These are phyloP conservation scores for Fusarium brevicatenulatum DNA, from an alignment of 2,329 filamentous ascomycete species.

Conservation along the genomic window DNA sequence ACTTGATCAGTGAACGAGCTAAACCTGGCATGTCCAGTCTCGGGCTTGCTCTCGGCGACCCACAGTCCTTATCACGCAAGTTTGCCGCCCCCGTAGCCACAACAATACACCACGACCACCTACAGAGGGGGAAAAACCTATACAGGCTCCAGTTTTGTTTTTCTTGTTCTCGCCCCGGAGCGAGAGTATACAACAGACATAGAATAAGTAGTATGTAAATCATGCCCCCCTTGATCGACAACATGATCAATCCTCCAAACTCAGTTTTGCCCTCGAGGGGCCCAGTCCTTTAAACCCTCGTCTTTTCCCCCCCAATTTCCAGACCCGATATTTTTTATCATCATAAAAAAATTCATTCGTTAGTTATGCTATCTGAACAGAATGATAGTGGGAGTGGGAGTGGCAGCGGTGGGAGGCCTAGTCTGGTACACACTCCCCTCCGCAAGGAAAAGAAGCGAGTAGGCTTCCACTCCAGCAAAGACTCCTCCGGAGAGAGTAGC, in stretches of 20 bases:
- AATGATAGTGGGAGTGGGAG: slow-evolving; percentile 47
- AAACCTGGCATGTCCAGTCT: slow-evolving; percentile 36
- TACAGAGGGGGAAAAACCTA: slow-evolving; percentile 4
- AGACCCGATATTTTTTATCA: slow-evolving; percentile 10
- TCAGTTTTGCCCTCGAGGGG: slow-evolving; percentile 31
- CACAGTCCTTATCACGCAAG: slow-evolving; percentile 44
- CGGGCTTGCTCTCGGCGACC: slow-evolving; percentile 47
- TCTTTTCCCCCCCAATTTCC: not conserved
- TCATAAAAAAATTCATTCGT: not conserved
- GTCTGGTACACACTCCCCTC: slow-evolving; percentile 46
- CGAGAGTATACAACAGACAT: slow-evolving; percentile 3
- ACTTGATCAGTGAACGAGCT: not conserved
- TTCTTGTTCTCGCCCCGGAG: slow-evolving; percentile 38
- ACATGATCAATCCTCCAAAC: slow-evolving; percentile 36
- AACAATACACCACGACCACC: not conserved
- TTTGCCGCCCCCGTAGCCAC: slow-evolving; percentile 31
- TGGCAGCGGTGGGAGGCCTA: slow-evolving; percentile 42
- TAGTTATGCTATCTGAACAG: slow-evolving; percentile 36
- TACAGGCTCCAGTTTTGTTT: slow-evolving; percentile 44
- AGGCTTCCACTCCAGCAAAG: slow-evolving; percentile 50
- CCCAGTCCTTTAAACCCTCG: slow-evolving; percentile 9
- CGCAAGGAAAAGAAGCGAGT: slow-evolving; percentile 56
- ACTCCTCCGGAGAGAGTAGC: slow-evolving; percentile 30
- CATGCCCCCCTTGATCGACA: slow-evolving; percentile 31
- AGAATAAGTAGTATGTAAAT: slow-evolving; percentile 21